These are phyloP conservation scores for Globomyces pollinis-pini DNA, from an alignment of 192 early-diverging fungal species.

Conservation along the genomic window DNA sequence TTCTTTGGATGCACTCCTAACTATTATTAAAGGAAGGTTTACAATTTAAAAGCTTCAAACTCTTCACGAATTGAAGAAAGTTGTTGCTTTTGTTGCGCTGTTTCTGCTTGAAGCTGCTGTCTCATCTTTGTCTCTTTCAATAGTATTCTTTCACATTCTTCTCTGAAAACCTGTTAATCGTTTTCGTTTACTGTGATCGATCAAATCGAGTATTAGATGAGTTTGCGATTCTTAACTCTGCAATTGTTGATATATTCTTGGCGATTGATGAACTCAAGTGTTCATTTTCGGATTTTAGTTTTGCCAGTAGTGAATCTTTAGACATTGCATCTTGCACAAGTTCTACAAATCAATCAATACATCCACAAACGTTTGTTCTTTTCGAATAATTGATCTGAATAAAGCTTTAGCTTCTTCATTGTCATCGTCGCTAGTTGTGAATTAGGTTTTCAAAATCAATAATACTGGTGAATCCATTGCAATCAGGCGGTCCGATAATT, in stretches of 20 bases:
- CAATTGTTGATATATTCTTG: neutral
- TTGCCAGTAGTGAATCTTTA: neutral
- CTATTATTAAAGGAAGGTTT: neutral
- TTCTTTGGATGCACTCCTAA: neutral
- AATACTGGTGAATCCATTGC: too few relatives aligned
- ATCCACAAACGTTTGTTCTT: slow-evolving; percentile 14
- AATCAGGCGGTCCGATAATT: too few relatives aligned
- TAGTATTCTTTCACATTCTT: slow-evolving; percentile 36
- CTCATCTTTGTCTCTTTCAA: slow-evolving; percentile 31
- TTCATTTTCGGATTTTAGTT: neutral
- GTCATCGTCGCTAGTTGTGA: slow-evolving; percentile 16
- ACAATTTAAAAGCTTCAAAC: slow-evolving; percentile 21
- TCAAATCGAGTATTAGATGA: neutral
- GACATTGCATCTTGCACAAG: neutral
- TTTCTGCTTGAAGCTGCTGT: slow-evolving; percentile 20
- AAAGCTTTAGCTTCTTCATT: slow-evolving; percentile 36
- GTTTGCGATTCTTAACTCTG: neutral
- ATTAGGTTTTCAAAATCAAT: too few relatives aligned
- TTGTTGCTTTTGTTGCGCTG: neutral
- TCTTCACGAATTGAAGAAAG: slow-evolving; percentile 14
- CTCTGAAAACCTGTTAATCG: slow-evolving; percentile 22
- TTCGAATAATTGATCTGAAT: slow-evolving; percentile 35
- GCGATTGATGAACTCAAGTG: neutral
- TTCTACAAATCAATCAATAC: neutral
- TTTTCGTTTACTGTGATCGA: neutral